phyloP scores from a whole-genome alignment of 2,329 filamentous ascomycete species.

The Fusarium sp. region DNA sequence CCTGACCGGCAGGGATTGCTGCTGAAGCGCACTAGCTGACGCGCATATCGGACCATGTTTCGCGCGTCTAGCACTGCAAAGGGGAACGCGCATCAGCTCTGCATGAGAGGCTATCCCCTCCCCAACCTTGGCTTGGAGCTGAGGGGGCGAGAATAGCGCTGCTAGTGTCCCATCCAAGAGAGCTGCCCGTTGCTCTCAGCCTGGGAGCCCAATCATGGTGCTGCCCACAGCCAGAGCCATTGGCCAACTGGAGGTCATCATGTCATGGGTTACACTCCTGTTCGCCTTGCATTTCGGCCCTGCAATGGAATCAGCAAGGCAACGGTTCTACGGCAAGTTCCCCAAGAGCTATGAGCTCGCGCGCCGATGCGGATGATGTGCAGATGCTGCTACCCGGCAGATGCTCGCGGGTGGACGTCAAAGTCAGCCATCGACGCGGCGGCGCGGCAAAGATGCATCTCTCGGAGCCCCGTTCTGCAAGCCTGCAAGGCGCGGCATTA shows the following conservation, averaged over 20 bases:
- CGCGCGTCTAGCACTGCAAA: conserved; percentile 46
- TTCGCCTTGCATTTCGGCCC: conserved; percentile 30
- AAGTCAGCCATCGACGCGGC: conserved; percentile 13
- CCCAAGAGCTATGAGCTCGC: background rate
- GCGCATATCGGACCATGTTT: conserved; percentile 49
- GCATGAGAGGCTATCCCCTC: conserved; percentile 35
- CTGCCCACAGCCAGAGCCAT: conserved; percentile 41
- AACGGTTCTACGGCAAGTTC: background rate
- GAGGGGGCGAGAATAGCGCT: conserved; percentile 27
- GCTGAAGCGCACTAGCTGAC: conserved; percentile 47
- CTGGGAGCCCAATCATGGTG: conserved; percentile 39
- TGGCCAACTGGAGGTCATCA: conserved; percentile 39
- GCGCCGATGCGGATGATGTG: conserved; percentile 37
- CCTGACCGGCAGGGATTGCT: conserved; percentile 40
- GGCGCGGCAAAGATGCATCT: conserved; percentile 29
- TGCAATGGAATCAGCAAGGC: conserved; percentile 12
- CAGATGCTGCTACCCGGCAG: conserved; percentile 29
- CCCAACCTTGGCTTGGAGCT: conserved; percentile 9
- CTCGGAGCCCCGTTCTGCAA: conserved; percentile 31
- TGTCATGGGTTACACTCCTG: conserved; percentile 26
- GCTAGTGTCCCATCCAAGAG: background rate
- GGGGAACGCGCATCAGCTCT: conserved; percentile 45
- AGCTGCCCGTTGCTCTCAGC: conserved; percentile 7
- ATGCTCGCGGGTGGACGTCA: conserved; percentile 15
- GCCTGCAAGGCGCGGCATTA: conserved; percentile 13